phyloP scores from a whole-genome alignment of 2,329 filamentous ascomycete genomes.

The Pseudodiploospora longispora region DNA sequence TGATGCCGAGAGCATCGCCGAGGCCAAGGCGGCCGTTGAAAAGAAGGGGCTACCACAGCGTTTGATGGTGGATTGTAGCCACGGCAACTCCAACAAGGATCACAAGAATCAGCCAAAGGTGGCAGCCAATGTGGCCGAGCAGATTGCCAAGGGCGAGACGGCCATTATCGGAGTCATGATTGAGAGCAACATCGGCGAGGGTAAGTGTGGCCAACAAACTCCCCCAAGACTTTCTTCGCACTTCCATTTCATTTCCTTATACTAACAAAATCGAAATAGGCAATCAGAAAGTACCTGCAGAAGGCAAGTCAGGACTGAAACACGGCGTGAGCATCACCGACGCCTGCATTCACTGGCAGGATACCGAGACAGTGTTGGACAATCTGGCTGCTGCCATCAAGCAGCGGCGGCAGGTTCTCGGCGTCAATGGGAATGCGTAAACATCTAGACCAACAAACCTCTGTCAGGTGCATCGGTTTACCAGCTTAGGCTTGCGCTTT shows the following conservation, averaged over 20 bases:
- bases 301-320: slow-evolving; percentile 77
- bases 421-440: slow-evolving; percentile 2
- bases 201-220: slow-evolving; percentile 32
- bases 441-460: neutral
- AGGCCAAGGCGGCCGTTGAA: slow-evolving; percentile 70
- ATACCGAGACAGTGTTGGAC: slow-evolving; percentile 73
- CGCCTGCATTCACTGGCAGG: slow-evolving; percentile 91
- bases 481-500: no score
- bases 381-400: slow-evolving; percentile 72
- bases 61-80: slow-evolving; percentile 97
- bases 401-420: slow-evolving; percentile 50
- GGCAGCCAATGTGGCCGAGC: slow-evolving; percentile 69
- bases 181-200: slow-evolving; percentile 93
- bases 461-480: no score
- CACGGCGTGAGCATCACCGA: slow-evolving; percentile 97
- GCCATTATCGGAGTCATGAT: slow-evolving; percentile 98
- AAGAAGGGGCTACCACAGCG: slow-evolving; percentile 67
- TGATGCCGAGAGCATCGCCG: slow-evolving; percentile 73
- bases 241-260: slow-evolving; percentile 16
- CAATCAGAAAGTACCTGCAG: slow-evolving; percentile 81
- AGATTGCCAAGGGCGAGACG: slow-evolving; percentile 76
- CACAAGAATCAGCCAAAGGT: slow-evolving; percentile 98
- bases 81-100: slow-evolving; percentile 92
- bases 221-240: neutral
- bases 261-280: slow-evolving; percentile 36